Percentiles rank a stretch among this genome's conserved stretches.
Evolutionary conservation across 2,329 filamentous ascomycete species (phyloP).

Genomic region (Colletotrichum agaves): DNA sequence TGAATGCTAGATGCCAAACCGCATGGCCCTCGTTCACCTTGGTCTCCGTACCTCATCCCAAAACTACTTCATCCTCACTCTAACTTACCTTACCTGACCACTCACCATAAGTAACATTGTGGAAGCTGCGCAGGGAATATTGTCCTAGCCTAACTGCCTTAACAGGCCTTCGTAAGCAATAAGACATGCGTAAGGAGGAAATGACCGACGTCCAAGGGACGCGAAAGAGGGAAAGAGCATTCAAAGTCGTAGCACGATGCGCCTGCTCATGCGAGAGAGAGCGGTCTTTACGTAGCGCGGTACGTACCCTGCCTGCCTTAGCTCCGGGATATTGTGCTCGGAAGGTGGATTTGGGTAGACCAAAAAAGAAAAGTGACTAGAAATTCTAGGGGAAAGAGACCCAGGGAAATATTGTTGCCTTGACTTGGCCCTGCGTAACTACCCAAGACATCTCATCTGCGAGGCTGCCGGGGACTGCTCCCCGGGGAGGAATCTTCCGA

Average conservation of each 20-base stretch:
- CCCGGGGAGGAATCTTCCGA: background rate
- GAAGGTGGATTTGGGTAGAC: conserved; percentile 4
- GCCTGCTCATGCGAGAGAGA: background rate
- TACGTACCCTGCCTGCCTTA: conserved; percentile 6
- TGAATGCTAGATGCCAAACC: no score
- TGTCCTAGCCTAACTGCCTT: conserved; percentile 23
- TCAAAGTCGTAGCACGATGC: background rate
- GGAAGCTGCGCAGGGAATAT: conserved; percentile 5
- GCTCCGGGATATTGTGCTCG: conserved; percentile 3
- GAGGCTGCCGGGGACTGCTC: background rate
- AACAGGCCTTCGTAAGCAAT: conserved; percentile 3
- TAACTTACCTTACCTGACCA: background rate
- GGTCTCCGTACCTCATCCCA: background rate
- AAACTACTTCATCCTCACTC: background rate
- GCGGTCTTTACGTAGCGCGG: background rate
- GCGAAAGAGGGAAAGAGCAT: conserved; percentile 9
- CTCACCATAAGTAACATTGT: background rate
- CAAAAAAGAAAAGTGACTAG: background rate
- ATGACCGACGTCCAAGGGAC: conserved; percentile 10
- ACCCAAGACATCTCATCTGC: no score
- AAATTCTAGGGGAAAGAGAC: background rate
- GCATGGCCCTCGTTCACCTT: background rate
- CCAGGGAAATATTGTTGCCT: background rate
- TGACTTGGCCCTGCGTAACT: background rate
- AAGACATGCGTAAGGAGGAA: conserved; percentile 17